phyloP scores from a whole-genome alignment of 2,329 filamentous ascomycete species.

The Graphilbum sp. region DNA sequence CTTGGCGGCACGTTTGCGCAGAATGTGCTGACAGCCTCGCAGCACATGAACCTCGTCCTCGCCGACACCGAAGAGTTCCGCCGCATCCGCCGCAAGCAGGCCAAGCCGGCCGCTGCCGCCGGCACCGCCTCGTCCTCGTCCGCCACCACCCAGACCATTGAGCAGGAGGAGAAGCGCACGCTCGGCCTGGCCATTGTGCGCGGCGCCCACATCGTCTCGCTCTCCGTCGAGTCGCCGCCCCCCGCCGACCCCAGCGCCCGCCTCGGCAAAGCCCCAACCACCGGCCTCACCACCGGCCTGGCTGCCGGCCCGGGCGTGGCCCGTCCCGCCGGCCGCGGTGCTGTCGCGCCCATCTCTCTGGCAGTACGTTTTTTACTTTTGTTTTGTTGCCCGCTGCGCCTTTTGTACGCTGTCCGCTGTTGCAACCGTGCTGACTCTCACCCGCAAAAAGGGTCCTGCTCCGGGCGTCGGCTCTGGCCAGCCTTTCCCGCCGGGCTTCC shows the following conservation, averaged over 20 bases:
- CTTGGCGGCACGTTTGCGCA: neutral
- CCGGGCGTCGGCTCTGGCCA: slow-evolving; percentile 61
- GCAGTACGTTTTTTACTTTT: slow-evolving; percentile 39
- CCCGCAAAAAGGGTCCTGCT: slow-evolving; percentile 72
- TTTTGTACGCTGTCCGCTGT: neutral
- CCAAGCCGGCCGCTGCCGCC: slow-evolving; percentile 52
- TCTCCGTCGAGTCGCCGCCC: slow-evolving; percentile 89
- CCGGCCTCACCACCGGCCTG: slow-evolving; percentile 53
- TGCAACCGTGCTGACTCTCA: too few species aligned
- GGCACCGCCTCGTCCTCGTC: slow-evolving; percentile 24
- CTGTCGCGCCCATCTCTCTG: slow-evolving; percentile 54
- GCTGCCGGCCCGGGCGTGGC: slow-evolving; percentile 77
- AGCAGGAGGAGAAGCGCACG: slow-evolving; percentile 95
- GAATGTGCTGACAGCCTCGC: neutral
- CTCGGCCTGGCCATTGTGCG: slow-evolving; percentile 88
- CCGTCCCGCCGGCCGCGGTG: slow-evolving; percentile 76
- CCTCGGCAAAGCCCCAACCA: slow-evolving; percentile 60
- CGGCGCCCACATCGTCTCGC: slow-evolving; percentile 84
- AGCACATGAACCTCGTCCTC: slow-evolving; percentile 97
- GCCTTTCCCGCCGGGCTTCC: slow-evolving; percentile 34
- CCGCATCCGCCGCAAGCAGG: slow-evolving; percentile 70
- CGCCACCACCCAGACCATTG: slow-evolving; percentile 51
- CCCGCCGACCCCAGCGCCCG: slow-evolving; percentile 84
- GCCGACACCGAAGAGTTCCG: slow-evolving; percentile 98
- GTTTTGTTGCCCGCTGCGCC: neutral